Conservation (phyloP, 306 rosid genomes). For the Fragaria vesca region DNA sequence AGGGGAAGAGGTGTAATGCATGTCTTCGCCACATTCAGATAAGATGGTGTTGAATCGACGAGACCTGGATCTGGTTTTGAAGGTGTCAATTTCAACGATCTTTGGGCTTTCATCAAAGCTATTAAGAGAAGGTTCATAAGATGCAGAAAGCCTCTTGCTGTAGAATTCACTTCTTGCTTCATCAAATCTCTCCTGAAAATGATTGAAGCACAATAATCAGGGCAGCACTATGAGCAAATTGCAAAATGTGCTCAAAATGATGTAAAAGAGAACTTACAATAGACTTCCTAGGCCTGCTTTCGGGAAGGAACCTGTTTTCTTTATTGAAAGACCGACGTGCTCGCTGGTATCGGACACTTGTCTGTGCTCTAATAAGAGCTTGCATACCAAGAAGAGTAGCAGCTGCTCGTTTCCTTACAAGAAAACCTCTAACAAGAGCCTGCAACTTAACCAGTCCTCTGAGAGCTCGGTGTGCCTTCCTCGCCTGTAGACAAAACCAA, state of each 20-base stretch:
- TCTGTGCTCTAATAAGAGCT: constrained; percentile 86
- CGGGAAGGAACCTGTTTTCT: constrained; percentile 46
- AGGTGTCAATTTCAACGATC: constrained; percentile 86
- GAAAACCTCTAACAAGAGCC: constrained; percentile 86
- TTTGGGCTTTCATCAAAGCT: constrained; percentile 73
- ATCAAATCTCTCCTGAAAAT: constrained; percentile 63
- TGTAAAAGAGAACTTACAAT: constrained; percentile 36
- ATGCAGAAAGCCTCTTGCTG: constrained; percentile 65
- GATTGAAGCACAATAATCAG: not conserved
- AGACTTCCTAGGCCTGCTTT: constrained; percentile 56
- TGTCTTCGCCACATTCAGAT: constrained; percentile 67
- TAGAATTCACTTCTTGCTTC: constrained; percentile 76
- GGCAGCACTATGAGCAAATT: not conserved
- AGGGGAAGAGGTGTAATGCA: constrained; percentile 51
- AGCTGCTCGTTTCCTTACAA: constrained; percentile 83
- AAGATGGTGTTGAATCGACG: constrained; percentile 42
- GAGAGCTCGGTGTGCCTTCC: constrained; percentile 86
- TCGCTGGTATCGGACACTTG: constrained; percentile 59
- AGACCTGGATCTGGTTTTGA: constrained; percentile 65
- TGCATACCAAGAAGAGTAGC: constrained; percentile 94
- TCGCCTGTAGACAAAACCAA: constrained; percentile 48
- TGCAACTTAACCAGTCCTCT: constrained; percentile 90
- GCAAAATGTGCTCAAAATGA: not conserved
- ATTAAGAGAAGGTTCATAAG: constrained; percentile 49
- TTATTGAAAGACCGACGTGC: constrained; percentile 85